These are phyloP conservation scores for Penicillium sp. DNA, from an alignment of 2,329 filamentous ascomycete genomes.

Conservation along the genomic window DNA sequence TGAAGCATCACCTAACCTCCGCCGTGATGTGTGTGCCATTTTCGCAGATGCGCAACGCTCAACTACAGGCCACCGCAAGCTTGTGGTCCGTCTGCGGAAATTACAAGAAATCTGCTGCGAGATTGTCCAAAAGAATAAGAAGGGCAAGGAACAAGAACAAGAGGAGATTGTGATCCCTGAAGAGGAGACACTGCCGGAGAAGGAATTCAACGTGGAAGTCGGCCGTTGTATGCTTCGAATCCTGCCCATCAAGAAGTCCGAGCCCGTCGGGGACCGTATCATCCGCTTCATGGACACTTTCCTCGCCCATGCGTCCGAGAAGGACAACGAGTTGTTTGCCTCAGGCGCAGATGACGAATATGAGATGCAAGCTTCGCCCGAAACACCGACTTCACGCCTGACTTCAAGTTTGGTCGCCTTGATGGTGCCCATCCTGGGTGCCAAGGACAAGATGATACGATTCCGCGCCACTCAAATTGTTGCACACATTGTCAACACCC, in stretches of 20 bases:
- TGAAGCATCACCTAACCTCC: constrained; percentile 55
- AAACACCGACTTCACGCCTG: constrained; percentile 81
- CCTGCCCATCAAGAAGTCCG: constrained; percentile 87
- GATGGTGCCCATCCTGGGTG: constrained; percentile 71
- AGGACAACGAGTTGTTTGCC: constrained; percentile 65
- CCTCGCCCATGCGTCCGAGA: constrained; percentile 66
- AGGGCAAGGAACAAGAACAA: constrained; percentile 53
- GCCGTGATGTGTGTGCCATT: constrained; percentile 69
- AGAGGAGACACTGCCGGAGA: constrained; percentile 72
- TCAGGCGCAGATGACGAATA: constrained; percentile 66
- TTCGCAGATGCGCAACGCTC: constrained; percentile 85
- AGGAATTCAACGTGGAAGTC: constrained; percentile 85
- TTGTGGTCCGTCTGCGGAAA: constrained; percentile 83
- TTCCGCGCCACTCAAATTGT: constrained; percentile 88
- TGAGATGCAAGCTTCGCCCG: constrained; percentile 68
- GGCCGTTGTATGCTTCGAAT: constrained; percentile 77
- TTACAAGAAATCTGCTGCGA: constrained; percentile 80
- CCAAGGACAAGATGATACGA: constrained; percentile 90
- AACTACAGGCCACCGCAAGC: constrained; percentile 84
- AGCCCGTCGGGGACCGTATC: constrained; percentile 80
- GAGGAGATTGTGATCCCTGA: constrained; percentile 44
- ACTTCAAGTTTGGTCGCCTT: constrained; percentile 71
- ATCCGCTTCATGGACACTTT: constrained; percentile 88
- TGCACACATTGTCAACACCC: constrained; percentile 85
- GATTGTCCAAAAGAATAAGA: constrained; percentile 47